phyloP scores from a whole-genome alignment of 1,139 yeast species.

The Suhomyces anneliseae region DNA sequence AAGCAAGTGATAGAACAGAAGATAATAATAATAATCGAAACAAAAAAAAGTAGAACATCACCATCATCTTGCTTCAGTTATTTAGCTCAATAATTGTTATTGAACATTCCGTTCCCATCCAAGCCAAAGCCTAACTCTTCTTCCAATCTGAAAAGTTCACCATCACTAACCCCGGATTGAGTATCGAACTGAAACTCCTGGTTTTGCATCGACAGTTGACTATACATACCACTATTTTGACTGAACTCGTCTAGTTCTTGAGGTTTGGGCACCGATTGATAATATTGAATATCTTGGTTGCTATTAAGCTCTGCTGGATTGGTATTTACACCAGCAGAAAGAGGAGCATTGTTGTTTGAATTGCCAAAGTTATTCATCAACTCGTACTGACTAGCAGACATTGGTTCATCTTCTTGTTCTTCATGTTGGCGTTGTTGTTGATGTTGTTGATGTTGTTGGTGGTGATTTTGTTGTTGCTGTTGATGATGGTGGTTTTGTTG shows the following conservation, averaged over 20 bases:
- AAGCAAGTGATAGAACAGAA: too few species aligned
- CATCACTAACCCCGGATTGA: slow-evolving; percentile 11
- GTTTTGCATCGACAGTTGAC: slow-evolving; percentile 15
- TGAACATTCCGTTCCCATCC: slow-evolving; percentile 38
- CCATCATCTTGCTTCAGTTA: too few species aligned
- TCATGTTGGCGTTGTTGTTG: slow-evolving; percentile 12
- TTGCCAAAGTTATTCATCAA: slow-evolving; percentile 13
- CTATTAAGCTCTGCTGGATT: slow-evolving; percentile 24
- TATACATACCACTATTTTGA: slow-evolving; percentile 13
- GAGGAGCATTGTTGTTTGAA: slow-evolving; percentile 8
- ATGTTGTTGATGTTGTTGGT: slow-evolving; percentile 14
- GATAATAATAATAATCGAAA: too few species aligned
- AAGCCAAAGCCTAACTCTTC: slow-evolving; percentile 50
- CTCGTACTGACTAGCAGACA: slow-evolving; percentile 16
- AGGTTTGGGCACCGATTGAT: slow-evolving; percentile 46
- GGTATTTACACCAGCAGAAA: slow-evolving; percentile 33
- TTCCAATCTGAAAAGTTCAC: slow-evolving; percentile 41
- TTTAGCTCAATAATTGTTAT: slow-evolving; percentile 11
- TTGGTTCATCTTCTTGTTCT: slow-evolving; percentile 11
- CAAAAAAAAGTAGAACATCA: too few species aligned
- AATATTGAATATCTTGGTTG: slow-evolving; percentile 29
- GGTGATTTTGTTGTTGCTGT: slow-evolving; percentile 14
- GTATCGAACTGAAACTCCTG: slow-evolving; percentile 9
- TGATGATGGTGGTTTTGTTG: slow-evolving; percentile 15
- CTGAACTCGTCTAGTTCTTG: slow-evolving; percentile 48